These are phyloP conservation scores for Aureobasidium uvarum DNA, from an alignment of 2,329 filamentous ascomycete species.

Conservation along the genomic window DNA sequence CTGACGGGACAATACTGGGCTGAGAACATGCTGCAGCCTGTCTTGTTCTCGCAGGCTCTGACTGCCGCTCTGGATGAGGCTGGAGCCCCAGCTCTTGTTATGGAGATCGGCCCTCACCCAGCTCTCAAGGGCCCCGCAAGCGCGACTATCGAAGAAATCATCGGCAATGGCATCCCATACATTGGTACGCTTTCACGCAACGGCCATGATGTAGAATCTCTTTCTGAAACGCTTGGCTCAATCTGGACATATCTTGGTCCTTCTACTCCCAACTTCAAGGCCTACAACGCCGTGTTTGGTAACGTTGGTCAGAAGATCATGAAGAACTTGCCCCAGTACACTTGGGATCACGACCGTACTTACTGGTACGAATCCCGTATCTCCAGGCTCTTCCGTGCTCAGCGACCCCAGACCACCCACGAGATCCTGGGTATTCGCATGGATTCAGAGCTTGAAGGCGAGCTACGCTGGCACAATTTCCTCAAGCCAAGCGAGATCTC, in stretches of 20 bases:
- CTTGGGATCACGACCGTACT: slow-evolving; percentile 29
- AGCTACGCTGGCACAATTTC: slow-evolving; percentile 29
- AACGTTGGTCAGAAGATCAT: slow-evolving; percentile 11
- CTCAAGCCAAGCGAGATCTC: slow-evolving; percentile 26
- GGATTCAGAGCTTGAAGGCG: slow-evolving; percentile 9
- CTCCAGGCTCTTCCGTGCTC: slow-evolving; percentile 1
- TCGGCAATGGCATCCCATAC: slow-evolving; percentile 11
- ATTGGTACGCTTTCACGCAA: slow-evolving; percentile 31
- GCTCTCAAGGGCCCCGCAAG: slow-evolving; percentile 43
- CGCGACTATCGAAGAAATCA: slow-evolving; percentile 37
- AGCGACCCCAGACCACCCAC: slow-evolving; percentile 11
- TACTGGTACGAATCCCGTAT: slow-evolving; percentile 30
- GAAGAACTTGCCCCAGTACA: slow-evolving; percentile 29
- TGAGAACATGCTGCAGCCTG: slow-evolving; percentile 46
- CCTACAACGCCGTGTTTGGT: neutral
- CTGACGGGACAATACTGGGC: slow-evolving; percentile 43
- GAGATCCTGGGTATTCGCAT: slow-evolving; percentile 27
- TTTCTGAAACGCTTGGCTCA: slow-evolving; percentile 28
- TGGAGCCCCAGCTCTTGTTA: slow-evolving; percentile 37
- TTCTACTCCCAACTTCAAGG: neutral
- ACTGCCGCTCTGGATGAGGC: slow-evolving; percentile 29
- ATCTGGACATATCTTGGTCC: slow-evolving; percentile 27
- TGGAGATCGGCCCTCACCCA: slow-evolving; percentile 50
- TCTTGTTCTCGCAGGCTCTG: slow-evolving; percentile 47
- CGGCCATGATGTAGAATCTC: slow-evolving; percentile 29